Conservation (phyloP, 169 alveolate species). For the Toxoplasma gondii region DNA sequence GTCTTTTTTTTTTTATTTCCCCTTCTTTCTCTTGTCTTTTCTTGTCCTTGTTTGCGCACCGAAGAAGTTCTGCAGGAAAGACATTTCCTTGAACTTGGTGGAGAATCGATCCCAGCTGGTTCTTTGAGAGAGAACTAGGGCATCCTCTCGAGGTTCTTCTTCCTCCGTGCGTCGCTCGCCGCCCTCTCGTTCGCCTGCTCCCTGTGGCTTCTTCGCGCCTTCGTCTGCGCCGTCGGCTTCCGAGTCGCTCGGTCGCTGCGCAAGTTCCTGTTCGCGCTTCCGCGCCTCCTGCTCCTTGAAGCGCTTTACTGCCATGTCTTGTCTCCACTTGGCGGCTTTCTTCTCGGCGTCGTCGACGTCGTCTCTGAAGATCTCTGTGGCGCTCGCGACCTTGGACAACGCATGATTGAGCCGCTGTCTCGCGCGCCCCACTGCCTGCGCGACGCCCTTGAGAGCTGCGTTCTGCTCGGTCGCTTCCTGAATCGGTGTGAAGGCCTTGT, state of each 20-base stretch:
- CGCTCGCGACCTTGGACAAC: slow-evolving; percentile 12
- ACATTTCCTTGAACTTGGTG: slow-evolving; percentile 87
- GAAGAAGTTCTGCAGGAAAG: slow-evolving; percentile 86
- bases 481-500: slow-evolving; percentile 3
- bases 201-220: background rate
- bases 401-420: background rate
- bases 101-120: slow-evolving; percentile 81
- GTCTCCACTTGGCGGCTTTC: slow-evolving; percentile 76
- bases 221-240: slow-evolving; percentile 20
- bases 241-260: slow-evolving; percentile 42
- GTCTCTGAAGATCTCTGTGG: slow-evolving; percentile 24
- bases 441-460: background rate
- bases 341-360: slow-evolving; percentile 61
- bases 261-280: slow-evolving; percentile 30
- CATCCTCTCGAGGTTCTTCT: slow-evolving; percentile 61
- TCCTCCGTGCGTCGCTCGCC: background rate
- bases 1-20: background rate
- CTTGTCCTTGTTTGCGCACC: slow-evolving; percentile 60
- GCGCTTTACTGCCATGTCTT: slow-evolving; percentile 75
- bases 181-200: slow-evolving; percentile 47
- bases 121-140: slow-evolving; percentile 72
- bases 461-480: slow-evolving; percentile 10
- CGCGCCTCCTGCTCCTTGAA: slow-evolving; percentile 68
- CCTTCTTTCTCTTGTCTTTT: background rate
- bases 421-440: background rate